A percentile compares a stretch with the other conserved stretches of the same genome.
Conservation (phyloP, 495 filamentous ascomycete species). For the Cercophora scortea region DNA sequence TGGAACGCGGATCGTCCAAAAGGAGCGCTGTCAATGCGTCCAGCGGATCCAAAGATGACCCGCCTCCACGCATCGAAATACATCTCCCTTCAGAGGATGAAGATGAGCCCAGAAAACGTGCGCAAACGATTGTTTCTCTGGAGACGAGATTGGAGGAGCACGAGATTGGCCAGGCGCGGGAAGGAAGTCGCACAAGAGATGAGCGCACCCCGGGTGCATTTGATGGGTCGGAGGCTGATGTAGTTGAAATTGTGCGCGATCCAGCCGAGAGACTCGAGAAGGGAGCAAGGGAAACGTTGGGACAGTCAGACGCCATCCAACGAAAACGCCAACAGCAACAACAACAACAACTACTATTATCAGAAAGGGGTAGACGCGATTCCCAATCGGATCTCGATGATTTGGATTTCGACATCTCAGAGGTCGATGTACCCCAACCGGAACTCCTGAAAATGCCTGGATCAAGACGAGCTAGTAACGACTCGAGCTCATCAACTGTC, state of each 20-base stretch:
- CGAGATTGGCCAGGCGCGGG: background rate
- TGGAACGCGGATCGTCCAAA: background rate
- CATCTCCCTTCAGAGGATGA: conserved; percentile 9
- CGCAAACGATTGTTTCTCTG: background rate
- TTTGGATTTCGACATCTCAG: conserved; percentile 8
- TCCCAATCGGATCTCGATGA: background rate
- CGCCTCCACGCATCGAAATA: conserved; percentile 13
- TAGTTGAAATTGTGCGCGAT: background rate
- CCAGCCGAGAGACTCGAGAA: background rate
- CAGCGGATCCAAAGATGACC: background rate
- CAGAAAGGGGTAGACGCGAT: too few species aligned
- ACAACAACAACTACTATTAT: too few species aligned
- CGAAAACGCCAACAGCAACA: too few species aligned
- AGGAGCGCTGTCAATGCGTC: background rate
- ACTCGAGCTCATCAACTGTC: conserved; percentile 33
- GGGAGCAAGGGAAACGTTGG: too few species aligned
- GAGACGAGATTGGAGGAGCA: background rate
- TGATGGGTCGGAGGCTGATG: conserved; percentile 1
- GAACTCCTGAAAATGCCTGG: conserved; percentile 12
- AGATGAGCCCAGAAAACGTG: background rate
- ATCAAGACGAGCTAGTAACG: conserved; percentile 24
- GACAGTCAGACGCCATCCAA: too few species aligned
- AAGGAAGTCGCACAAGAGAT: background rate
- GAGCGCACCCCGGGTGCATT: background rate
- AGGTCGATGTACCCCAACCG: conserved; percentile 6